Evolutionary conservation across 1,284 basidiomycete species (phyloP), one percentile per base, ranked within the genome.

Genomic region (Boletus semigastroideus): DNA sequence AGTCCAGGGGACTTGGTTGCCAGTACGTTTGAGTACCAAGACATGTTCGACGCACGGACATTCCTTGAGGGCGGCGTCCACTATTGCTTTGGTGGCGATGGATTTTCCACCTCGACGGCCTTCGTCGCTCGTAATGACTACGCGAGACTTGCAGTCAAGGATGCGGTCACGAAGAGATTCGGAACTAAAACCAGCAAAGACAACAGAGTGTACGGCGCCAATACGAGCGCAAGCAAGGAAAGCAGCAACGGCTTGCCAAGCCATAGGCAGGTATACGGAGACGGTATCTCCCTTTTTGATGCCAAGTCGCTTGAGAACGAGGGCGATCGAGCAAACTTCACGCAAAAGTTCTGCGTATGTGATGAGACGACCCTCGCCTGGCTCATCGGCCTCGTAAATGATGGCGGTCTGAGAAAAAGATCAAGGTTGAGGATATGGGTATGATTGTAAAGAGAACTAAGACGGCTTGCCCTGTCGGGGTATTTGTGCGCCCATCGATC

Each of bases 321-420:
- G 98, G 54, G 96, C 96, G 53, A 97, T 73, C 53, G 83, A 78
- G 75, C 84, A 96, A 40, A 97, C 94, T 71, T 98, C 92, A 57
- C 84, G 86, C 52, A 98, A 83, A 54, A 99, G 89, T 71, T 98
- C 84, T 17, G 80, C 78, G 69, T 92, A 98, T 39, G 86, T 79
- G 68, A 98, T 80, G 54, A 88, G 79, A 56, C 83, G 72, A 51
- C 92, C 89, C 57, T 94, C 82, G 51, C 82, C 84, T 1, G 94
- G 92, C 73, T 98, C 96, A 65, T 99, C 97, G 4, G 94, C 95
- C 73, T 99, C 96, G 77, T 96, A 99, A 74, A 99, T 96, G 75
- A 99, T 97, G 43, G 96, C 96, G 22, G 87, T 84, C 89, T 82
- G 53, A 31, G 22, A 22, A 33, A 28, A 27, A 31, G 16, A 28